Base-by-base conservation (phyloP, 768 basidiomycete species). In the Lentinula boryana region DNA sequence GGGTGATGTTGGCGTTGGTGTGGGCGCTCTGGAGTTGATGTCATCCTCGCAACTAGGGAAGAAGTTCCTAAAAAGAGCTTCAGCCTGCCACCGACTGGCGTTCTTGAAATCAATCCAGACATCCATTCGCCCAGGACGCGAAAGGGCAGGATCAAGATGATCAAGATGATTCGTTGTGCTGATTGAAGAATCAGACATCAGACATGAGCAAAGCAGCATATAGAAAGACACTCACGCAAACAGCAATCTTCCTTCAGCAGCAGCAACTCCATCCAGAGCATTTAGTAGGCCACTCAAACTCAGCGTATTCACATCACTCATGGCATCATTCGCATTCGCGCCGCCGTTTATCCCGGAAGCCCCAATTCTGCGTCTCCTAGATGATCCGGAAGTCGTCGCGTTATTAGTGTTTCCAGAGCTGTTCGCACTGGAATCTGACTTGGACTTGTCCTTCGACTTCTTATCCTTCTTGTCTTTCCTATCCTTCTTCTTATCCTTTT, bases 31-130 rank as follows among this genome's bases (percentile, higher is more conserved):
- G 15, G 58, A 59, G 6, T 4, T 38, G 7, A 32, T n/a, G 2
- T 50, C 43, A 51, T 75, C 78, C 55, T 89, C 88, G 9, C 83
- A 77, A 15, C 84, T 89, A 0, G 92, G 92, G 86, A 93, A 94
- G 76, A 94, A 94, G 74, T 93, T 93, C 63, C 88, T 83, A 84
- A 93, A 94, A 44, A 94, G 79, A 21, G 84, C 85, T 71, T 93
- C 89, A 0, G 91, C 91, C 69, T 95, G 92, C 83, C 86, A 87
- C 65, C 86, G 87, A 62, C 85, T 88, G 36, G 93, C 88, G 63
- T 90, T 87, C 77, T 87, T 89, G 78, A 95, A 95, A 71, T 93
- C 90, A 50, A 95, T 82, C 86, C 91, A 92, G 7, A 96, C 90
- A 68, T 95, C 94, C 89, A 92, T 91, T 32, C 90, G 88, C 16